Conservation (phyloP, 2,329 filamentous ascomycete genomes). For the Alternaria brassicae region DNA sequence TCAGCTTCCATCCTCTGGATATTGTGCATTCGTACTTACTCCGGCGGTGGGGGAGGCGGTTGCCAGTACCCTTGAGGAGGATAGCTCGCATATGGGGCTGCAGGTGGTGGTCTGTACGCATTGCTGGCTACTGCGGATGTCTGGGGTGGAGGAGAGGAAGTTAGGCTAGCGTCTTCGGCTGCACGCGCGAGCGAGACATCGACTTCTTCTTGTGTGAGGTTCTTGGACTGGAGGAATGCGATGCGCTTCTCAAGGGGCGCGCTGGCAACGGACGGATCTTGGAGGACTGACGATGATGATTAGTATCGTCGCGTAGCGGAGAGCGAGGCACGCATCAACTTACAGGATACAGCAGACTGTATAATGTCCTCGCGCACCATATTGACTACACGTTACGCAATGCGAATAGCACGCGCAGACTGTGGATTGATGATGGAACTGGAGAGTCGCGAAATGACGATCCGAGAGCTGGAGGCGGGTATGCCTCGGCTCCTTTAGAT, state of each 20-base stretch:
- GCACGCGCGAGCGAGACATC: slow-evolving; percentile 80
- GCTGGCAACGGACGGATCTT: slow-evolving; percentile 88
- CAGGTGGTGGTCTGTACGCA: slow-evolving; percentile 56
- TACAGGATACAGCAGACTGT: slow-evolving; percentile 73
- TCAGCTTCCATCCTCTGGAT: slow-evolving; percentile 20
- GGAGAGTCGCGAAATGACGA: slow-evolving; percentile 23
- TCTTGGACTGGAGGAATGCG: slow-evolving; percentile 94
- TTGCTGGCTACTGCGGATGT: slow-evolving; percentile 49
- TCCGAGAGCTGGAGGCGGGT: slow-evolving; percentile 23
- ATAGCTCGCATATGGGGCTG: slow-evolving; percentile 59
- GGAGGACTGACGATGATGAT: slow-evolving; percentile 71
- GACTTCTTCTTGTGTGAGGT: slow-evolving; percentile 95
- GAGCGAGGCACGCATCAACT: slow-evolving; percentile 29
- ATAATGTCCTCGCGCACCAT: slow-evolving; percentile 95
- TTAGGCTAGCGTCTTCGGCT: slow-evolving; percentile 62
- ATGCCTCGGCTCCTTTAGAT: slow-evolving; percentile 23
- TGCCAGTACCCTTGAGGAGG: slow-evolving; percentile 61
- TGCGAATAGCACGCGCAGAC: slow-evolving; percentile 20
- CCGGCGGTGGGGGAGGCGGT: slow-evolving; percentile 61
- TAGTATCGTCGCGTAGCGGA: slow-evolving; percentile 19
- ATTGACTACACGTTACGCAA: slow-evolving; percentile 56
- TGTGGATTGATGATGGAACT: slow-evolving; percentile 12
- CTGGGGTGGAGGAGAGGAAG: slow-evolving; percentile 58
- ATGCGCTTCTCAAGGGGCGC: slow-evolving; percentile 93
- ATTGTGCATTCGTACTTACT: slow-evolving; percentile 48